Evolutionary conservation across 306 rosid species (phyloP).

Genomic region (Abrus precatorius): DNA sequence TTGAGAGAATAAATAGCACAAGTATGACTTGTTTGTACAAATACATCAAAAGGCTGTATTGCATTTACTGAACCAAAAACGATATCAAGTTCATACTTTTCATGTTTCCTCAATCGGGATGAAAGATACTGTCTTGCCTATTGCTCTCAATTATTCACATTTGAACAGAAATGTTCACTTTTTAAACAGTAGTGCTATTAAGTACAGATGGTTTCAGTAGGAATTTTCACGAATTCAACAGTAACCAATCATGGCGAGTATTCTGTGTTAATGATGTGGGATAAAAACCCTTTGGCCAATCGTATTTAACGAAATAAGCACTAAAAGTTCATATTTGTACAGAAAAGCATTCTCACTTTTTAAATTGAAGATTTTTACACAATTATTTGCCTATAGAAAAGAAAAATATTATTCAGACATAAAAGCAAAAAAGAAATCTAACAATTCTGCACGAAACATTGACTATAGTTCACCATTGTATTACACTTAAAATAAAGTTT

Average conservation of each 20-base stretch:
- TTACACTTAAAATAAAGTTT: neutral
- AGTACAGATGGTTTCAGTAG: neutral
- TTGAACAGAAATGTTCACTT: neutral
- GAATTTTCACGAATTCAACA: neutral
- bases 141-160: neutral
- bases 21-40: neutral
- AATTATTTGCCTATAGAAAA: neutral
- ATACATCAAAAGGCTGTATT: constrained; percentile 14
- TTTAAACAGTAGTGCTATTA: neutral
- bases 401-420: neutral
- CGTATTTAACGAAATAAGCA: neutral
- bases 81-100: neutral
- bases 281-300: neutral
- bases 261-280: neutral
- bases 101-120: neutral
- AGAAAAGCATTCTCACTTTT: neutral
- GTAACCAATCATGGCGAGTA: neutral
- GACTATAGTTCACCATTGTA: neutral
- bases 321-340: neutral
- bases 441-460: neutral
- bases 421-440: neutral
- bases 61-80: constrained; percentile 3
- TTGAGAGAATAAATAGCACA: neutral
- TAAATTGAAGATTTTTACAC: neutral
- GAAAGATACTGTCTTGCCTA: neutral